These are phyloP conservation scores for Phlebopus sp. DNA, from an alignment of 1,284 basidiomycete species.

Conservation along the genomic window DNA sequence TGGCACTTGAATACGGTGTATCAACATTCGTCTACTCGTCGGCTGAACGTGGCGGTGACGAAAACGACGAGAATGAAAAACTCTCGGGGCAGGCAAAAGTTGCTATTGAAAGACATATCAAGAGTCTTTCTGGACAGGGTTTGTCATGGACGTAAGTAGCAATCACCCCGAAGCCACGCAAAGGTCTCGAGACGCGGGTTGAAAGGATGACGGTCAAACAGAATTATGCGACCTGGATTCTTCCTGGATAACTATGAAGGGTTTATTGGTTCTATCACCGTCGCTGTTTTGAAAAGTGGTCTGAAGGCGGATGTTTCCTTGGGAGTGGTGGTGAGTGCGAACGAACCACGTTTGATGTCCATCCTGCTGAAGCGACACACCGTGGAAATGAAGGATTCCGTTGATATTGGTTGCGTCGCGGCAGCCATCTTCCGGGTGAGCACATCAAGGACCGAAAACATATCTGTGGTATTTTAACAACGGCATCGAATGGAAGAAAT, in stretches of 20 bases:
- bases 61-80: constrained; percentile 28
- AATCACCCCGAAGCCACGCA: background rate
- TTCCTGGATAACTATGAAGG: constrained; percentile 45
- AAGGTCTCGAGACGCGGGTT: background rate
- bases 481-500: constrained; percentile 18
- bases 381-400: constrained; percentile 28
- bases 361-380: background rate
- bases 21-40: constrained; percentile 37
- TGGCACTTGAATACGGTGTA: constrained; percentile 36
- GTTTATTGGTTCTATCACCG: constrained; percentile 34
- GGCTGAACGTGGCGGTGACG: constrained; percentile 36
- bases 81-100: constrained; percentile 37
- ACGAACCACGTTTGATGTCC: background rate
- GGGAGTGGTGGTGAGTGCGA: constrained; percentile 35
- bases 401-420: constrained; percentile 39
- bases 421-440: constrained; percentile 34
- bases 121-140: constrained; percentile 32
- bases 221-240: constrained; percentile 35
- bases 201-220: constrained; percentile 6
- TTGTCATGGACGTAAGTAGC: constrained; percentile 39
- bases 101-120: constrained; percentile 38
- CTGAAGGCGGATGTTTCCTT: constrained; percentile 34
- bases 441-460: background rate
- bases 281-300: constrained; percentile 32
- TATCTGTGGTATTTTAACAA: background rate